A percentile compares a stretch with the other conserved stretches of the same genome.
Evolutionary conservation across 1,284 basidiomycete species (phyloP).

Genomic region (Ceratobasidium sp.): DNA sequence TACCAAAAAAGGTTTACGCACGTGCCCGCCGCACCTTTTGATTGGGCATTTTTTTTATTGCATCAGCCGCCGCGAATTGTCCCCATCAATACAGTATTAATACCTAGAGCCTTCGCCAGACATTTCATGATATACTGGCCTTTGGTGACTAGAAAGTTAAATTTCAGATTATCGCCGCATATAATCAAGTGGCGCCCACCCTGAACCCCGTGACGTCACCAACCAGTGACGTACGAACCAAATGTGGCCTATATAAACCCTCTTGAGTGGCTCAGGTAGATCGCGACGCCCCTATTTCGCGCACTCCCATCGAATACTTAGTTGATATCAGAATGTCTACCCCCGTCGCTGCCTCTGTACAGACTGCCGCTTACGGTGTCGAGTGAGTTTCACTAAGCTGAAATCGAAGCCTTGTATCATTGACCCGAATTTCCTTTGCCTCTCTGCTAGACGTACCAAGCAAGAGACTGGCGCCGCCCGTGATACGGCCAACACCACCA

Average conservation of each 20-base stretch:
- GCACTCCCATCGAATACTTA: not conserved
- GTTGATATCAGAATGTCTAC: constrained; percentile 14
- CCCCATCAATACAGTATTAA: not conserved
- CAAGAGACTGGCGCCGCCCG: constrained; percentile 6
- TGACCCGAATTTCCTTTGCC: not conserved
- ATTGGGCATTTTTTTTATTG: not conserved
- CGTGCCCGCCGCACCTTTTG: too few relatives aligned
- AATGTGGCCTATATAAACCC: not conserved
- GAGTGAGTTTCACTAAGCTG: constrained; percentile 7
- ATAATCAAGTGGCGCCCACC: not conserved
- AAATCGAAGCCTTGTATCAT: not conserved
- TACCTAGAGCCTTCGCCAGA: not conserved
- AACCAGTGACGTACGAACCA: not conserved
- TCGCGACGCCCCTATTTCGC: not conserved
- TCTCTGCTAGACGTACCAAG: not conserved
- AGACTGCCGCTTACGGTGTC: constrained; percentile 10
- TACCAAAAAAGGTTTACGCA: too few relatives aligned
- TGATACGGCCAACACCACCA: not conserved
- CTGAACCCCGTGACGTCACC: constrained; percentile 19
- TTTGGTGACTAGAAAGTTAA: too few relatives aligned
- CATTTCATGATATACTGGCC: not conserved
- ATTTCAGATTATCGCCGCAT: too few relatives aligned
- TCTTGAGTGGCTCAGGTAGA: not conserved
- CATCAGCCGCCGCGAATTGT: not conserved
- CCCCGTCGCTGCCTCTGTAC: constrained; percentile 11